Base-by-base conservation (phyloP, 192 early-diverging fungal species). In the Coemansia sp. region DNA sequence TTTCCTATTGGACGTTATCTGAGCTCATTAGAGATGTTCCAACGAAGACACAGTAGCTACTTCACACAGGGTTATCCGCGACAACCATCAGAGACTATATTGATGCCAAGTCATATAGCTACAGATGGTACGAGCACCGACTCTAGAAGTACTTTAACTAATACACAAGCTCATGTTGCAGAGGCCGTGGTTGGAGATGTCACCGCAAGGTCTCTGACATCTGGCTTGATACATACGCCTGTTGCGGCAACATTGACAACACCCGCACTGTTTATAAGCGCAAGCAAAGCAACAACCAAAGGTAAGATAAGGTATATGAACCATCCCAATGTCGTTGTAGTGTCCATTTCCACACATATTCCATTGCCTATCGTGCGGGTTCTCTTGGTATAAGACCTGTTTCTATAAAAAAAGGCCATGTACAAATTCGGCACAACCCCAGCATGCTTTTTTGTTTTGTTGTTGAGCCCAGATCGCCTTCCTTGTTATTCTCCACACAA, bases 231-330 rank as follows among this genome's bases (percentile, higher is more conserved):
- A 24, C 53, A 56, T 23, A 23, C 24, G 18, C 58, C 63, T 3
- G 64, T 79, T 25, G 64, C 70, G 12, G 73, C 76, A 2, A 73
- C 60, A 21, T 55, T 64, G 16, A 78, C 76, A 21, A 73, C 76
- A 2, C 76, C 76, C 2, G 76, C 76, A 22, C 58, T 78, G 26
- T 78, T 78, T 64, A 71, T 78, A 12, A 69, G 53, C 21, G 18
- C 60, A 41, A 67, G 69, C 44, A 26, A 67, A 14, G 12, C 38
- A 44, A 25, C 55, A 44, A 25, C 55, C 5, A 19, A 31, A 54
- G 67, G 75, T 78, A 71, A 78, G 61, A 10, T 44, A 2, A n/a
- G 28, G 28, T 30, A 30, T 30, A 4, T 30, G 28, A 6, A 30
- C 2, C 28, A 30, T 30, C 28, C 28, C 28, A 30, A 6, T 30